These are phyloP conservation scores for Calycina herbarum DNA, from an alignment of 2,329 filamentous ascomycete species.

Conservation along the genomic window DNA sequence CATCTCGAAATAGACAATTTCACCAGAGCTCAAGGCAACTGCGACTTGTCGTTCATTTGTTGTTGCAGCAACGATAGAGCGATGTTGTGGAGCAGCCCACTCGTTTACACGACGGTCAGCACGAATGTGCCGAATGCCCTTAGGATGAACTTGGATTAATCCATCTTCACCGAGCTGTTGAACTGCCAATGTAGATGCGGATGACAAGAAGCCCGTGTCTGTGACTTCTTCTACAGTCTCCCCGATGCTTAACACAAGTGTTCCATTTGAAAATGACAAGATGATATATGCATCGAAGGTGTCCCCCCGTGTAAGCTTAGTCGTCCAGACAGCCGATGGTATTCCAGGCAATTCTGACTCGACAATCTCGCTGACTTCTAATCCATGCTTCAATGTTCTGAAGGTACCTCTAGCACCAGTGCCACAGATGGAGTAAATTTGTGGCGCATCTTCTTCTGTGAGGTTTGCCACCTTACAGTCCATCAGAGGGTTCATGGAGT, in stretches of 20 bases:
- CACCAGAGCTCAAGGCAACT: slow-evolving; percentile 89
- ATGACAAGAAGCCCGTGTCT: slow-evolving; percentile 87
- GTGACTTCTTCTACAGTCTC: slow-evolving; percentile 96
- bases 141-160: slow-evolving; percentile 92
- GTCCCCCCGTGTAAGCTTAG: slow-evolving; percentile 78
- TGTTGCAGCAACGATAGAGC: slow-evolving; percentile 90
- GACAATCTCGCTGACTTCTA: slow-evolving; percentile 94
- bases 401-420: slow-evolving; percentile 87
- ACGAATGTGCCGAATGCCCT: slow-evolving; percentile 88
- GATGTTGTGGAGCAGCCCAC: slow-evolving; percentile 90
- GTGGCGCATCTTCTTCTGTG: slow-evolving; percentile 88
- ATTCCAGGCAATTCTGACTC: slow-evolving; percentile 86
- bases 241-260: slow-evolving; percentile 89
- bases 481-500: slow-evolving; percentile 87
- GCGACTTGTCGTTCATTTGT: slow-evolving; percentile 93
- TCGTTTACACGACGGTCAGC: slow-evolving; percentile 78
- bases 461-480: slow-evolving; percentile 91
- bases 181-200: slow-evolving; percentile 85
- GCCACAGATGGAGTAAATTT: slow-evolving; percentile 92
- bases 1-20: slow-evolving; percentile 98
- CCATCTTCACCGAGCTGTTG: slow-evolving; percentile 94
- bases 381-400: slow-evolving; percentile 85
- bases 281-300: slow-evolving; percentile 93
- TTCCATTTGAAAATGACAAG: slow-evolving; percentile 88
- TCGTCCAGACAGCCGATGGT: slow-evolving; percentile 93